phyloP scores from a whole-genome alignment of 2,329 filamentous ascomycete species.

The Ophiocordyceps camponoti-leonardi region DNA sequence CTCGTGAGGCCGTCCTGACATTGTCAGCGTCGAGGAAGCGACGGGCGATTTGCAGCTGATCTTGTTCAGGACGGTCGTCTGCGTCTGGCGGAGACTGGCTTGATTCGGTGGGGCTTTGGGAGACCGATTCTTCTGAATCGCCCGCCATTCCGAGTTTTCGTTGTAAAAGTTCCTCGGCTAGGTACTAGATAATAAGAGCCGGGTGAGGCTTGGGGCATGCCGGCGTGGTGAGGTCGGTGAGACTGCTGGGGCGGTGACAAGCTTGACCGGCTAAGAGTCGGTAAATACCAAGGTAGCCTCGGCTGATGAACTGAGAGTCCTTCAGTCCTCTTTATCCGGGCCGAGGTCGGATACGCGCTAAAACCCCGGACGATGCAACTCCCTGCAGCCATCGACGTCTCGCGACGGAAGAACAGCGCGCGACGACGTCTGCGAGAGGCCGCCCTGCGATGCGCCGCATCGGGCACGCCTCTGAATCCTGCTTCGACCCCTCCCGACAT shows the following conservation, averaged over 20 bases:
- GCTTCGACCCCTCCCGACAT: not conserved
- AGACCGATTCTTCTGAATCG: not conserved
- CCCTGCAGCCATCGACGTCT: not conserved
- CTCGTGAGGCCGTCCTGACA: slow-evolving; percentile 49
- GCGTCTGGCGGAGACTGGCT: no score
- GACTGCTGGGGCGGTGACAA: not conserved
- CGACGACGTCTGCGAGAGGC: not conserved
- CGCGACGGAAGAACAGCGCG: not conserved
- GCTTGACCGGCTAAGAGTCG: not conserved
- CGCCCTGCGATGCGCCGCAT: not conserved
- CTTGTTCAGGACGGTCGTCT: not conserved
- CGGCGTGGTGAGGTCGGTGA: no score
- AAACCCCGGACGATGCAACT: not conserved
- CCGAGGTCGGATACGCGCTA: not conserved
- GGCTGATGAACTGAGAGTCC: not conserved
- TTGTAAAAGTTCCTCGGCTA: no score
- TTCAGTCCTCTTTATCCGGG: not conserved
- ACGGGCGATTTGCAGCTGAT: slow-evolving; percentile 43
- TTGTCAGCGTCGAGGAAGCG: slow-evolving; percentile 60
- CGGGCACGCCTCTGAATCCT: not conserved
- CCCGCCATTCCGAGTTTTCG: not conserved
- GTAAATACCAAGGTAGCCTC: no score
- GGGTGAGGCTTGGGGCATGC: not conserved
- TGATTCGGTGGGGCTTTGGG: not conserved
- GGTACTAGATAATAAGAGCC: no score